phyloP scores from a whole-genome alignment of 441 rosid genomes.

The Iberis amara region DNA sequence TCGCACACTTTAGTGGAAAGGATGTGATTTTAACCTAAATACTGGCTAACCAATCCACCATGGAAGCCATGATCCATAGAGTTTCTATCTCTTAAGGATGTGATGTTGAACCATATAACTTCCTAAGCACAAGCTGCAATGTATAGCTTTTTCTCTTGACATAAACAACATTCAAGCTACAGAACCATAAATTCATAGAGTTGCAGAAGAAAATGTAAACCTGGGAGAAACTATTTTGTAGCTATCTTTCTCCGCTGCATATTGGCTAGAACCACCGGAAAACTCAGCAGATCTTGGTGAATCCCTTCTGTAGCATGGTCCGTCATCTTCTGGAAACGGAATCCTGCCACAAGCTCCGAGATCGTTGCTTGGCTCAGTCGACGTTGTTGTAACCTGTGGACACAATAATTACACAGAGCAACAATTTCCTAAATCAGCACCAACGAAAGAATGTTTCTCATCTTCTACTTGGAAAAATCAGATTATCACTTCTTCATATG shows the following conservation, averaged over 20 bases:
- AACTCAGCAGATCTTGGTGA: constrained; percentile 42
- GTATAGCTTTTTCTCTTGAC: neutral
- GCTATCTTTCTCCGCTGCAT: constrained; percentile 37
- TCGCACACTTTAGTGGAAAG: neutral
- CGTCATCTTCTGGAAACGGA: constrained; percentile 41
- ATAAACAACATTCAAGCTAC: neutral
- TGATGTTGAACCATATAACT: neutral
- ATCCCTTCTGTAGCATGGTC: constrained; percentile 37
- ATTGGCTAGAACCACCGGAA: constrained; percentile 29
- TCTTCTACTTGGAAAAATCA: no score
- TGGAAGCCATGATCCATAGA: neutral
- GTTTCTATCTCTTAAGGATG: neutral
- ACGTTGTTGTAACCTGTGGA: constrained; percentile 45
- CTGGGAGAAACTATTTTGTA: constrained; percentile 45
- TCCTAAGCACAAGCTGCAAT: no score
- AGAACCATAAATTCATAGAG: neutral
- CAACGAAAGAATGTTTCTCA: no score
- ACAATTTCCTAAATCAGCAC: no score
- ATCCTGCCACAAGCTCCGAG: constrained; percentile 30
- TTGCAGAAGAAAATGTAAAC: constrained; percentile 34
- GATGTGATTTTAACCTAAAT: neutral
- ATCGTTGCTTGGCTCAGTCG: constrained; percentile 53
- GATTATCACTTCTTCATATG: no score
- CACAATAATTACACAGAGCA: no score
- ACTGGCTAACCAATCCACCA: constrained; percentile 2